phyloP scores from a whole-genome alignment of 345 rosid genomes.

The Heritiera fomes region DNA sequence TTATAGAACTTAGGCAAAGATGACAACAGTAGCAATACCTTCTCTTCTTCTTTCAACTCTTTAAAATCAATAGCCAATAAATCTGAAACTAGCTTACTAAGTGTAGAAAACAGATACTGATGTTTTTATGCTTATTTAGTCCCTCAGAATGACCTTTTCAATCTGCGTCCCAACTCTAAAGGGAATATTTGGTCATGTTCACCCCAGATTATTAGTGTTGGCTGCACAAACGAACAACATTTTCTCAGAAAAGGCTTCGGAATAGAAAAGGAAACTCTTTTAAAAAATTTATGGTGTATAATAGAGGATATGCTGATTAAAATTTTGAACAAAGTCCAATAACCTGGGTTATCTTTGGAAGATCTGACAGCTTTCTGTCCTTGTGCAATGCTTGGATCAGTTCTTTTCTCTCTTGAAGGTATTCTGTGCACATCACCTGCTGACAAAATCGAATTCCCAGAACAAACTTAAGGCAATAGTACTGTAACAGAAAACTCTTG shows the following conservation, averaged over 20 bases:
- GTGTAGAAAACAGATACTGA: background rate
- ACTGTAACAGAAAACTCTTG: background rate
- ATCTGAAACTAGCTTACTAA: background rate
- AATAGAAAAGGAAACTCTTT: background rate
- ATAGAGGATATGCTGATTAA: background rate
- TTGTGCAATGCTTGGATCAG: constrained; percentile 68
- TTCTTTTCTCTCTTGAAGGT: constrained; percentile 70
- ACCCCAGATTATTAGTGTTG: constrained; percentile 79
- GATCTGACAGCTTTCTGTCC: constrained; percentile 62
- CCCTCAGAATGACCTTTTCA: constrained; percentile 46
- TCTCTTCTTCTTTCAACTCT: no score
- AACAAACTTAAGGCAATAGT: background rate
- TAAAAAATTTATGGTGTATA: background rate
- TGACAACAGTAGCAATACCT: no score
- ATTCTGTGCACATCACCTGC: constrained; percentile 81
- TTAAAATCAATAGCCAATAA: no score
- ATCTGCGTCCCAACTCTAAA: constrained; percentile 69
- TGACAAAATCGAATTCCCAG: constrained; percentile 8
- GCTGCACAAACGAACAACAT: constrained; percentile 42
- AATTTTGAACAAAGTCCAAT: background rate
- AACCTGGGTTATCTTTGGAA: constrained; percentile 80
- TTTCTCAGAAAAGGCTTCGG: background rate
- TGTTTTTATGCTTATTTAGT: background rate
- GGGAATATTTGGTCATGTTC: constrained; percentile 83
- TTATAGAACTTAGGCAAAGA: no score